These are phyloP conservation scores for Sutorius australiensis DNA, from an alignment of 768 basidiomycete genomes.

Conservation along the genomic window DNA sequence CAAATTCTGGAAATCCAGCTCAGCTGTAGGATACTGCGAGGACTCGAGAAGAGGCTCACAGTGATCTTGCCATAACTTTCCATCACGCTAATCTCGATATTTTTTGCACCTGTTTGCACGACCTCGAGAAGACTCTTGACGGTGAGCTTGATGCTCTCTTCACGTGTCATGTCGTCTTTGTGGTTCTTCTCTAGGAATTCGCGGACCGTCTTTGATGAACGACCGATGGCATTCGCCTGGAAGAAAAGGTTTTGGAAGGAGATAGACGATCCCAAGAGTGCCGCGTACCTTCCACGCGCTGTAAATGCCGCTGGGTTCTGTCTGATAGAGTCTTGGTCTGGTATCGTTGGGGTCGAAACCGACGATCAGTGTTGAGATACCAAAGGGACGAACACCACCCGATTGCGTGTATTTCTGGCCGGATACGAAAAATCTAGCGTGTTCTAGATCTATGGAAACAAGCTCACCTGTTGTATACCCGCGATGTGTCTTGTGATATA, in stretches of 20 bases:
- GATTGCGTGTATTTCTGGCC: slow-evolving; percentile 93
- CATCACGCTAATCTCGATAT: slow-evolving; percentile 98
- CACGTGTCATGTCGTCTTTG: slow-evolving; percentile 82
- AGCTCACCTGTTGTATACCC: slow-evolving; percentile 91
- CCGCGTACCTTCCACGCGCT: slow-evolving; percentile 90
- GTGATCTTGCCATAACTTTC: slow-evolving; percentile 92
- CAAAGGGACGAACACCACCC: slow-evolving; percentile 96
- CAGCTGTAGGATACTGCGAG: neutral
- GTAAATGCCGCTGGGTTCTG: slow-evolving; percentile 97
- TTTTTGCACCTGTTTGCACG: slow-evolving; percentile 99
- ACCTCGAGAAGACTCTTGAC: slow-evolving; percentile 95
- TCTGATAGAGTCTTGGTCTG: slow-evolving; percentile 88
- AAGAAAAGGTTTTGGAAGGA: neutral
- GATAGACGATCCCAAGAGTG: neutral
- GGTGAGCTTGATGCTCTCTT: slow-evolving; percentile 91
- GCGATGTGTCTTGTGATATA: slow-evolving; percentile 98
- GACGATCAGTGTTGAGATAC: slow-evolving; percentile 93
- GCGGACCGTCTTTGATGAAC: slow-evolving; percentile 96
- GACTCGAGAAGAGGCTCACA: slow-evolving; percentile 40
- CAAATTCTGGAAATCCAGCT: slow-evolving; percentile 56
- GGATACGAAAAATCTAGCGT: neutral
- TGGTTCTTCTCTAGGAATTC: slow-evolving; percentile 99
- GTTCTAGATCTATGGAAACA: neutral
- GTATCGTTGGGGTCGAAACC: slow-evolving; percentile 95
- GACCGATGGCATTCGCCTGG: slow-evolving; percentile 95